Evolutionary conservation across 441 rosid genomes (phyloP), one percentile per base, ranked within the genome.

Genomic region (Gossypium davidsonii): DNA sequence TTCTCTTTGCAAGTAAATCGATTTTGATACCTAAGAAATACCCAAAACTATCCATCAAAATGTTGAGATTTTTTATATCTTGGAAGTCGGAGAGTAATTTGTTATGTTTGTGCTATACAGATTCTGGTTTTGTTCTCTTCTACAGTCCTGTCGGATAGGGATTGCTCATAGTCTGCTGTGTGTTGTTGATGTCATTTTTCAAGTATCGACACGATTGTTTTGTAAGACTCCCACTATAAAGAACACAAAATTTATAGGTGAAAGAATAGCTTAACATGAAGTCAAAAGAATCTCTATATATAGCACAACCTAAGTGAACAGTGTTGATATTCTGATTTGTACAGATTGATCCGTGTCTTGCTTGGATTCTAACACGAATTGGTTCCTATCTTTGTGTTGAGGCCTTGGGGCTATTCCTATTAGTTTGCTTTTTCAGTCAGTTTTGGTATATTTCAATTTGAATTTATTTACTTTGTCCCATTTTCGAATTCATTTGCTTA

Each of bases 191-290:
- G 17, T 63, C 23, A 65, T 66, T 57, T 34, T 34, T 34, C 42
- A 34, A 34, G 42, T 34, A 34, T 34, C 42, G 42, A 34, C 39
- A 34, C 71, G 76, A 67, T 57, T 73, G 42, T 77, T 68, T 66
- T 46, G 69, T 82, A 82, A 82, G 78, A 63, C 70, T 67, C 73
- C 58, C 79, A 71, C 73, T 81, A 83, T 79, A 76, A 82, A 81
- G 83, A 77, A 74, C 71, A 14, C 37, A 71, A 69, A 63, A 71
- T 65, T 73, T 66, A 74, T 65, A 75, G 56, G 65, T 61, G 73
- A 65, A 78, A 49, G 60, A 66, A 17, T 39, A 9, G 44, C 14
- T 44, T 6, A 12, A 20, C 26, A 56, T 71, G 71, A 64, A 68
- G 64, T 51, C 17, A 60, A 52, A 49, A 71, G 74, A 51, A 64